Percentiles rank a stretch among this genome's conserved stretches.
These are phyloP conservation scores for Jatropha curcas DNA, from an alignment of 345 rosid species.

Conservation along the genomic window DNA sequence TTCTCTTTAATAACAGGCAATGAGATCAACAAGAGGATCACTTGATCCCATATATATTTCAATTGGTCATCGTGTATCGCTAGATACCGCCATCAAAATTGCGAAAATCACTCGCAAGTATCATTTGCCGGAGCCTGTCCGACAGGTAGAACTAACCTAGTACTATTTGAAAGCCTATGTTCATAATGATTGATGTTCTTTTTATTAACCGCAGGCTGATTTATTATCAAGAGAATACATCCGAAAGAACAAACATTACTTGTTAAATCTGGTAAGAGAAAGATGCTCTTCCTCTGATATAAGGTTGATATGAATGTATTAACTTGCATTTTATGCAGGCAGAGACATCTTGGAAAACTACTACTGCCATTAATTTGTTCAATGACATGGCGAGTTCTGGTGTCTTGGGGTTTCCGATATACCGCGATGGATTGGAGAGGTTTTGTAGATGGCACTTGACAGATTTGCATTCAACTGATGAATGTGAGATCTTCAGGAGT, in stretches of 20 bases:
- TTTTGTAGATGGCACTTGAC: constrained; percentile 17
- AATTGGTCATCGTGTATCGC: constrained; percentile 77
- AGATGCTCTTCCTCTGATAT: neutral
- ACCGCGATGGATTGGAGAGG: neutral
- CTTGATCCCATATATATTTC: constrained; percentile 75
- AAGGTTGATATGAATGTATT: neutral
- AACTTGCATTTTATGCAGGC: neutral
- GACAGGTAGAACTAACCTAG: constrained; percentile 53
- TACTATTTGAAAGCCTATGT: too few species aligned
- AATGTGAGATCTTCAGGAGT: constrained; percentile 8
- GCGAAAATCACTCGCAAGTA: constrained; percentile 68
- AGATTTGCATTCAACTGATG: constrained; percentile 12
- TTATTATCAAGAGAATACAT: constrained; percentile 68
- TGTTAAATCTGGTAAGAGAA: constrained; percentile 2
- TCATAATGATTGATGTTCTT: too few species aligned
- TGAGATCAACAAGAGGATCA: constrained; percentile 51
- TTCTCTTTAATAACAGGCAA: constrained; percentile 51
- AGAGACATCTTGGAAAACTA: constrained; percentile 3
- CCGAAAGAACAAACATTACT: constrained; percentile 26
- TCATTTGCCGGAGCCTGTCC: constrained; percentile 82
- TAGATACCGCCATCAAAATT: constrained; percentile 56
- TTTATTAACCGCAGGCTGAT: constrained; percentile 72
- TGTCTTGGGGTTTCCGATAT: neutral
- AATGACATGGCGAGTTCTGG: constrained; percentile 11
- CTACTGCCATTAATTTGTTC: constrained; percentile 12